Conservation (phyloP, 257 asterid species). For the Solanum appendiculatum region DNA sequence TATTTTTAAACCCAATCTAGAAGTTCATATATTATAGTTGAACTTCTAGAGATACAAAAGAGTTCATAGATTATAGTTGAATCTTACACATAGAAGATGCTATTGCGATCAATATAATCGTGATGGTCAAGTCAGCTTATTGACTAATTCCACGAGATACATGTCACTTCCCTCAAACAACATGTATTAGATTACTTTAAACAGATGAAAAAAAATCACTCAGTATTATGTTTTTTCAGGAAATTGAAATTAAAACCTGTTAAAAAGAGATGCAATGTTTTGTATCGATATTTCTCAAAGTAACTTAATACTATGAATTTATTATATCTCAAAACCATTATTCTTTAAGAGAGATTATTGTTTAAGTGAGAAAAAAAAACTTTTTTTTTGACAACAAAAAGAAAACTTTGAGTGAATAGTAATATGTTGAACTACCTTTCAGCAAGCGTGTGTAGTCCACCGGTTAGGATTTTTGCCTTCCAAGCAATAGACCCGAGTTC, state of each 20-base stretch:
- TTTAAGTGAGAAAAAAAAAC: not conserved
- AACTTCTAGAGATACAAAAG: too few species aligned
- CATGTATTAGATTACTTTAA: rapidly evolving
- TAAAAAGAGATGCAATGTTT: not conserved
- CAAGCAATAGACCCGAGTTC: slow-evolving; percentile 99
- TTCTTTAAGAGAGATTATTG: not conserved
- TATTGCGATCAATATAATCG: not conserved
- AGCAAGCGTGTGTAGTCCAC: slow-evolving; percentile 64
- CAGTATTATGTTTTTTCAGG: too few species aligned
- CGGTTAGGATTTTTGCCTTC: slow-evolving; percentile 97
- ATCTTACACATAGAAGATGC: not conserved
- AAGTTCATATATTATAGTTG: too few species aligned
- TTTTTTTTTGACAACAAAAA: not conserved
- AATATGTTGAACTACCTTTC: not conserved
- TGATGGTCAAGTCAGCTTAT: not conserved
- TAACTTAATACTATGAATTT: not conserved
- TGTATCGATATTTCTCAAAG: not conserved
- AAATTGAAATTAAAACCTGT: too few species aligned
- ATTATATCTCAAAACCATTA: not conserved
- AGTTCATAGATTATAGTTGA: too few species aligned
- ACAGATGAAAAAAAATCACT: too few species aligned
- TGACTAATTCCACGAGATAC: too few species aligned
- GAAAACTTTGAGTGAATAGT: too few species aligned
- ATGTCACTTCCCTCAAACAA: too few species aligned
- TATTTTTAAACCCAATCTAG: too few species aligned